Evolutionary conservation across 192 early-diverging fungal species (phyloP), one percentile per base, ranked within the genome.

Genomic region (Cetraspora pellucida): DNA sequence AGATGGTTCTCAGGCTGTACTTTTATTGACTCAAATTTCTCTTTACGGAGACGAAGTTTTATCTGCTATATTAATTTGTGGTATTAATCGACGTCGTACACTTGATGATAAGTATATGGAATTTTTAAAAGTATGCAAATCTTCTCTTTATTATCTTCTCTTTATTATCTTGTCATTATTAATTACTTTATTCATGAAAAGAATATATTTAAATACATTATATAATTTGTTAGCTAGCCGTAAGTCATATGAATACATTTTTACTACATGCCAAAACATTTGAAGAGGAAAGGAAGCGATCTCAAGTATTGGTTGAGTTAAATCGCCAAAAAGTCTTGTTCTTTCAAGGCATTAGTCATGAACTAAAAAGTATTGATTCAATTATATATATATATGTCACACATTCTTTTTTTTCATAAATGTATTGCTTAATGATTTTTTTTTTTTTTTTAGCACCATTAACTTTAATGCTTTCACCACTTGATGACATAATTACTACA

Each of bases 331-430:
- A 83, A 71, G 81, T 84, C 11, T 75, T 75, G 10, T 84, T 84
- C 49, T 84, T 84, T 67, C 82, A 84, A 55, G 81, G 81, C 50
- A 70, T 84, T 6, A 84, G 81, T 23, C 84, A 86, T 31, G 84
- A 85, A 73, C 69, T 85, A 10, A 65, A 85, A 60, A 90, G 82
- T 84, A 81, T 45, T 77, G 45, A 11, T 16, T 11, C 30, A 64
- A 30, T 64, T 64, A 64, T 64, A n/a, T n/a, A 49, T 49, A 10
- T 0, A 49, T 49, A 49, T 0, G 16, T 13, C 16, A 16, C 16
- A 49, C 10, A 49, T 49, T 69, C 1, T 19, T 7, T 47, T 25
- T 21, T 47, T 23, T 45, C 47, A 17, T 49, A 69, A 23, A 10
- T 64, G n/a, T 19, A 3, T 43, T 30, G 30, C 19, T 31, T 14